A percentile compares a stretch with the other conserved stretches of the same genome.
Evolutionary conservation across 768 basidiomycete genomes (phyloP).

Genomic region (Amanita thiersii): DNA sequence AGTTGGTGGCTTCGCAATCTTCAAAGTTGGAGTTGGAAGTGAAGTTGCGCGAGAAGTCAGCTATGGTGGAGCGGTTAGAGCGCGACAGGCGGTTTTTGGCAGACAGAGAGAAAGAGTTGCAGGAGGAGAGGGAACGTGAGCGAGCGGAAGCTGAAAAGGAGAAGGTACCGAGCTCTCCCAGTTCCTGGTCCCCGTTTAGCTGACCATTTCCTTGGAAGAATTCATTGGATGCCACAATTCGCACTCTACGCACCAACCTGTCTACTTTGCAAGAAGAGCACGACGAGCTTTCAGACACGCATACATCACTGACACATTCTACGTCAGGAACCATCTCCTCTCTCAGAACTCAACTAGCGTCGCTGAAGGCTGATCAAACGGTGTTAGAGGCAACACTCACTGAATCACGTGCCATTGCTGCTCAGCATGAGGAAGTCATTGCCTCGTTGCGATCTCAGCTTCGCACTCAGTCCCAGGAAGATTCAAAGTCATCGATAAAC

Average conservation of each 20-base stretch:
- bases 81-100: conserved; percentile 61
- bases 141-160: conserved; percentile 41
- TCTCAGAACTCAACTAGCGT: conserved; percentile 43
- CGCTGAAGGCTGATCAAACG: conserved; percentile 33
- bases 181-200: neutral
- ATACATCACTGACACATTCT: conserved; percentile 37
- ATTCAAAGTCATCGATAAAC: conserved; percentile 34
- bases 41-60: conserved; percentile 59
- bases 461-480: conserved; percentile 36
- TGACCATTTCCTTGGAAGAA: conserved; percentile 2
- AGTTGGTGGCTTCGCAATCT: conserved; percentile 53
- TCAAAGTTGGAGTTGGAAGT: conserved; percentile 58
- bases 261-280: conserved; percentile 46
- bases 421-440: conserved; percentile 5
- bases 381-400: conserved; percentile 31
- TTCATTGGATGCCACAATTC: conserved; percentile 48
- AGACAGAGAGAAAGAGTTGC: conserved; percentile 60
- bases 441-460: conserved; percentile 21
- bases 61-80: conserved; percentile 56
- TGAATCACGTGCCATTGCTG: neutral
- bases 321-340: conserved; percentile 41
- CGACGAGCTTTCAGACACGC: conserved; percentile 52
- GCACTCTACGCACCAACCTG: conserved; percentile 40
- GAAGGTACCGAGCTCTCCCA: conserved; percentile 37
- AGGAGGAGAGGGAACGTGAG: conserved; percentile 58